Percentiles rank a stretch among this genome's conserved stretches.
Conservation (phyloP, 2,329 filamentous ascomycete genomes). For the Pseudocercospora ulei region DNA sequence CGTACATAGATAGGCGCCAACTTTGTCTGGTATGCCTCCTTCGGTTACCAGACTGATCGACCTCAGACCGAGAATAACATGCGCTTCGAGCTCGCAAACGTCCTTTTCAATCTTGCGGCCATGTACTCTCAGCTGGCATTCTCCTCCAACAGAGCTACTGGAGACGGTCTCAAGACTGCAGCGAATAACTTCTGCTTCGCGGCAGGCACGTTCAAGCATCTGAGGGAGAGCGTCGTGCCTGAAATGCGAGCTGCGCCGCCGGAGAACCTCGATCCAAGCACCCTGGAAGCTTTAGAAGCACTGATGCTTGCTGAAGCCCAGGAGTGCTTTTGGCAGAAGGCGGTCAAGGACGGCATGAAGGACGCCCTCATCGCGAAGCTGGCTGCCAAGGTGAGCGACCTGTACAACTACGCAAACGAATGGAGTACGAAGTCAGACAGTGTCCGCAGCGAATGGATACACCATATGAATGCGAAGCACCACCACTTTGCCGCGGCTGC, state of each 20-base stretch:
- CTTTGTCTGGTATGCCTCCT: conserved; percentile 89
- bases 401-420: conserved; percentile 76
- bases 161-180: conserved; percentile 76
- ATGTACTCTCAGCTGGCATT: conserved; percentile 89
- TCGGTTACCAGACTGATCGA: conserved; percentile 54
- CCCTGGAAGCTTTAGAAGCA: conserved; percentile 70
- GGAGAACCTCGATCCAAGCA: conserved; percentile 89
- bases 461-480: conserved; percentile 93
- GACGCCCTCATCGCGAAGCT: conserved; percentile 86
- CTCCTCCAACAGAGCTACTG: conserved; percentile 63
- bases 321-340: conserved; percentile 97
- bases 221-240: conserved; percentile 66
- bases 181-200: conserved; percentile 83
- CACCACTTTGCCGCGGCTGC: conserved; percentile 94
- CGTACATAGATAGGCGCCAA: conserved; percentile 71
- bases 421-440: conserved; percentile 79
- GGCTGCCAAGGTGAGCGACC: conserved; percentile 79
- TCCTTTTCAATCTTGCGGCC: conserved; percentile 85
- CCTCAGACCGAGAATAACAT: conserved; percentile 49
- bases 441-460: conserved; percentile 90
- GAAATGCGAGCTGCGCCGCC: conserved; percentile 70
- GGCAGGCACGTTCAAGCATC: conserved; percentile 70
- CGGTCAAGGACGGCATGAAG: conserved; percentile 85
- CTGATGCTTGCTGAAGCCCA: conserved; percentile 86
- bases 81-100: conserved; percentile 77